Evolutionary conservation across 441 rosid genomes (phyloP), one percentile per base, ranked within the genome.

Genomic region (Bocquillonia castaneifolia): DNA sequence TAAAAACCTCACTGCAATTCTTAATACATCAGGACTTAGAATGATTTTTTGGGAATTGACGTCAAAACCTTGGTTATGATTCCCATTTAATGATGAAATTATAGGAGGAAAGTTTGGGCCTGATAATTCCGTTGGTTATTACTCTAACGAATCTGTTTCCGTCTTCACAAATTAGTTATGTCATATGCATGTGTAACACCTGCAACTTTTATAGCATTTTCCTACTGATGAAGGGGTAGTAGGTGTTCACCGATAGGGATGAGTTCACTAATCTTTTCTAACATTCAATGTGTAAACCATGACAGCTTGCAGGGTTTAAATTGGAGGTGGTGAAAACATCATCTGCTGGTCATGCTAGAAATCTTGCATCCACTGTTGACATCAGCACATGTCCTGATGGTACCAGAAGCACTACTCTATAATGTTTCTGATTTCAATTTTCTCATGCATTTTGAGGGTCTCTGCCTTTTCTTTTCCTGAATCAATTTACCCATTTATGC

Each of bases 291-390:
- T 79, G 72, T 78, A 69, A 76, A 76, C 58, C 66, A 50, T 78
- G 76, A 78, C 94, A 94, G 97, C 94, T 94, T 77, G 97, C 99
- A 53, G 99, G 99, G 63, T 87, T 91, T 71, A 89, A 87, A 74
- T 66, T 91, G 91, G 99, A 94, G 80, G 90, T 94, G 59, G 92
- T 94, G 71, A 81, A 89, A 78, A 93, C 97, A 68, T 87, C 87
- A 61, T 86, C 86, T 54, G 99, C 99, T 22, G 96, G 99, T 63
- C 97, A 91, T 75, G 99, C 99, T 37, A 89, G 80, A 77, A 85
- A 67, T 22, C 80, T 93, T 76, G 97, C 97, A 47, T 87, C 96
- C 64, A 87, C 86, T 59, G 92, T 88, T 74, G 97, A 93, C 77
- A 82, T 89, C 72, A 89, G 85, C 86, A 72, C 83, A 40, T 91